Percentiles rank a stretch among this genome's conserved stretches.
Evolutionary conservation across 441 rosid genomes (phyloP).

Genomic region (Capsella rubella): DNA sequence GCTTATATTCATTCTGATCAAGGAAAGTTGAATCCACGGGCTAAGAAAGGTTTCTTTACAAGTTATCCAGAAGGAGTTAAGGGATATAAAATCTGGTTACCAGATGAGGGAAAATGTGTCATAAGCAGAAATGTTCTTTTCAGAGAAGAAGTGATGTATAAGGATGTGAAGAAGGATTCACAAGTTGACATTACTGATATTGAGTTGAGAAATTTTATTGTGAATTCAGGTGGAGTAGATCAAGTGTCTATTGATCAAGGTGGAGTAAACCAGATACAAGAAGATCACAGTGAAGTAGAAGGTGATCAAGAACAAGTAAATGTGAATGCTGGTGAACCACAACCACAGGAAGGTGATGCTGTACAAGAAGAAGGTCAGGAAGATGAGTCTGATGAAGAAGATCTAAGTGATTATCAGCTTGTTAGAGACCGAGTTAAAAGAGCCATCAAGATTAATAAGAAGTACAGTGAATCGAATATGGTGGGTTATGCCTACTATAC

Average conservation of each 20-base stretch:
- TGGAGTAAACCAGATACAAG: too few species aligned
- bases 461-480: not conserved
- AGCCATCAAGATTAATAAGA: not conserved
- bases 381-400: not conserved
- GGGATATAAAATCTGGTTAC: not conserved
- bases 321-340: too few species aligned
- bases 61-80: not conserved
- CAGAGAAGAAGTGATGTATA: not conserved
- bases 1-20: not conserved
- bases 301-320: too few species aligned
- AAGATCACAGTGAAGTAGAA: too few species aligned
- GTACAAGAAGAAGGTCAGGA: too few species aligned
- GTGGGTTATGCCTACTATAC: not conserved
- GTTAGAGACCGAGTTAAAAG: not conserved
- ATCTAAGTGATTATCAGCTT: not conserved
- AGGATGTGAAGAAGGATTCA: not conserved
- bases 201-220: too few species aligned
- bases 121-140: not conserved
- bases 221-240: too few species aligned
- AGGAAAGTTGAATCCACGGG: not conserved
- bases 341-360: too few species aligned
- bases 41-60: not conserved
- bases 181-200: too few species aligned
- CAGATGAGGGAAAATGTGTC: not conserved
- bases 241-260: too few species aligned